These are phyloP conservation scores for Sugiyamaella marilandica DNA, from an alignment of 805 yeast genomes.

Conservation along the genomic window DNA sequence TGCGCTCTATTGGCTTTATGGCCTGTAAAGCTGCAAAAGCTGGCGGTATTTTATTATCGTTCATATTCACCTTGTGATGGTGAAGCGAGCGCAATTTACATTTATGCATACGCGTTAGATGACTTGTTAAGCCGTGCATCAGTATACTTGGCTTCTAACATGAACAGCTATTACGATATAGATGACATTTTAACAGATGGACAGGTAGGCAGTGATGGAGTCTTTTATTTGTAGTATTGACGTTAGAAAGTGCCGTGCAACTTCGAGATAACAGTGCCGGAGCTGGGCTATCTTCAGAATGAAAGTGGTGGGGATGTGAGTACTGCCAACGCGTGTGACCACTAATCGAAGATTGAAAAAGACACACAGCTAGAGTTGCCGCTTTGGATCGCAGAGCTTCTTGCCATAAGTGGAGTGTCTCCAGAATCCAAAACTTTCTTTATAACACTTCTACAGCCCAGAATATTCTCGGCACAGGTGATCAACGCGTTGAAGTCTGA, in stretches of 20 bases:
- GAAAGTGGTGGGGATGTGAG: slow-evolving; percentile 56
- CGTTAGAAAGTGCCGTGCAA: slow-evolving; percentile 63
- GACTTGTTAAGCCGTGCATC: background rate
- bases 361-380: slow-evolving; percentile 74
- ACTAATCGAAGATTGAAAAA: slow-evolving; percentile 38
- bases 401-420: slow-evolving; percentile 45
- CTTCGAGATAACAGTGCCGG: slow-evolving; percentile 74
- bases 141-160: background rate
- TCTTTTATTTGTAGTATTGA: slow-evolving; percentile 21
- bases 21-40: slow-evolving; percentile 1
- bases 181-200: slow-evolving; percentile 36
- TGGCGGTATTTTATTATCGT: background rate
- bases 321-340: background rate
- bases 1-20: background rate
- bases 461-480: slow-evolving; percentile 57
- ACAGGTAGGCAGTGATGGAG: slow-evolving; percentile 21
- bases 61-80: background rate
- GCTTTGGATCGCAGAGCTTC: slow-evolving; percentile 77
- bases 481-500: slow-evolving; percentile 78
- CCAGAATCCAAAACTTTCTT: slow-evolving; percentile 42
- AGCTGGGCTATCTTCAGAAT: slow-evolving; percentile 82
- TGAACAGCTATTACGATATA: slow-evolving; percentile 30
- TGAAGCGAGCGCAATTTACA: background rate
- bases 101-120: background rate
- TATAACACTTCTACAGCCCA: slow-evolving; percentile 66